phyloP scores from a whole-genome alignment of 495 filamentous ascomycete species.

The Achaetomiella virescens region DNA sequence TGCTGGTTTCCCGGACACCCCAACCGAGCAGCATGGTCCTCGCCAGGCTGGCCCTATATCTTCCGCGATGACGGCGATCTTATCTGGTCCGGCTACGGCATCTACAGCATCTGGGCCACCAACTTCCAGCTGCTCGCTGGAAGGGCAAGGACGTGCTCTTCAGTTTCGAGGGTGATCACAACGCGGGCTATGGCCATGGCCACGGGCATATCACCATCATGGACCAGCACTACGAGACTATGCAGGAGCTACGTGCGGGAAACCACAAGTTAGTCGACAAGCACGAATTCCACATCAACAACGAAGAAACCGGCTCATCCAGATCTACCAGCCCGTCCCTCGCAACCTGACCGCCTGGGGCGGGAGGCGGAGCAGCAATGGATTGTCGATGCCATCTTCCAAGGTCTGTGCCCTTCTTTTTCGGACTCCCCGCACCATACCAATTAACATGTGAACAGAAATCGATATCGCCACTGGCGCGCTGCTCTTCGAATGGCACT shows the following conservation, averaged over 20 bases:
- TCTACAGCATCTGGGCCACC: slow-evolving; percentile 50
- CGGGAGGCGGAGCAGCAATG: slow-evolving; percentile 39
- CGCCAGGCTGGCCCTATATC: slow-evolving; percentile 52
- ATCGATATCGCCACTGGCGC: slow-evolving; percentile 33
- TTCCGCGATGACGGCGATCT: slow-evolving; percentile 49
- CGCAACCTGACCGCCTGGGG: slow-evolving; percentile 38
- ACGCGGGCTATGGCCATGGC: slow-evolving; percentile 48
- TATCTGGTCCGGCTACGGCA: slow-evolving; percentile 51
- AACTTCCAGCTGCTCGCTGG: slow-evolving; percentile 41
- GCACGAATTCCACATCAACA: slow-evolving; percentile 49
- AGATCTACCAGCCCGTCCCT: slow-evolving; percentile 40
- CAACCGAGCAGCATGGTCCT: slow-evolving; percentile 43
- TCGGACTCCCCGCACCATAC: slow-evolving; percentile 9
- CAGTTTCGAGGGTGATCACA: slow-evolving; percentile 50
- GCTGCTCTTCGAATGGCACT: slow-evolving; percentile 37
- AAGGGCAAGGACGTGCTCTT: slow-evolving; percentile 48
- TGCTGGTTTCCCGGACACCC: slow-evolving; percentile 40
- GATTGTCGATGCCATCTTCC: slow-evolving; percentile 47
- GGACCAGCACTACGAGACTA: slow-evolving; percentile 49
- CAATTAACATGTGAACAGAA: slow-evolving; percentile 25
- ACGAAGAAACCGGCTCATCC: slow-evolving; percentile 46
- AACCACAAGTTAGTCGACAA: slow-evolving; percentile 49
- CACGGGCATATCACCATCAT: slow-evolving; percentile 48
- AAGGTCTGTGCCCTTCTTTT: slow-evolving; percentile 34
- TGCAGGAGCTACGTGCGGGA: slow-evolving; percentile 46